phyloP scores from a whole-genome alignment of 352 stramenopile genomes.

The Phytophthora litchii region DNA sequence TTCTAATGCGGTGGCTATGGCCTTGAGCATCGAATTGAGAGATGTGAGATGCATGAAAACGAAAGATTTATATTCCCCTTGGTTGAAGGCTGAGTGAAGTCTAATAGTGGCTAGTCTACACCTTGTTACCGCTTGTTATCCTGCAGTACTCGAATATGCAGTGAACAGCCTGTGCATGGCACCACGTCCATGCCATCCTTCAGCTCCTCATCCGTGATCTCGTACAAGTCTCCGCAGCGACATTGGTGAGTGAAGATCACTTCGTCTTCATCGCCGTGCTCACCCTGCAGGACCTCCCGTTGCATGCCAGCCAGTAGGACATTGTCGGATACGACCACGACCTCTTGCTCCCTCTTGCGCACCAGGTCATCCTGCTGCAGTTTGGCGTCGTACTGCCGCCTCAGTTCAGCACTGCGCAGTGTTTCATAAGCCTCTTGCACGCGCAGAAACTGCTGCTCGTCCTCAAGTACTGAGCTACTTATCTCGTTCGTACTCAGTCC shows the following conservation, averaged over 20 bases:
- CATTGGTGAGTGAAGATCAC: constrained; percentile 67
- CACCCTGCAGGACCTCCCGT: constrained; percentile 36
- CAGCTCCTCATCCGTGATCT: constrained; percentile 69
- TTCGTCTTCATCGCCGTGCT: constrained; percentile 45
- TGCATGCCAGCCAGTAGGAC: constrained; percentile 54
- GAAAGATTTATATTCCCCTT: constrained; percentile 33
- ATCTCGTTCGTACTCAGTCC: not conserved
- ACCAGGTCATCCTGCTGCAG: constrained; percentile 43
- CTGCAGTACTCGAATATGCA: constrained; percentile 73
- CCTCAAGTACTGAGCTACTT: not conserved
- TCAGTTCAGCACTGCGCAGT: constrained; percentile 46
- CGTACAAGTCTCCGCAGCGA: constrained; percentile 77
- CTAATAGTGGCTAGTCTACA: not conserved
- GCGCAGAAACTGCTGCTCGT: constrained; percentile 50
- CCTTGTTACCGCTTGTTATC: not conserved
- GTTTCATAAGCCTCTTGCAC: constrained; percentile 78
- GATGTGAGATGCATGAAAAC: constrained; percentile 26
- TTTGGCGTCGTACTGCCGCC: constrained; percentile 61
- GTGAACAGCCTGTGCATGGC: constrained; percentile 79
- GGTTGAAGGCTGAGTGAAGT: not conserved
- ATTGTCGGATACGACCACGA: constrained; percentile 71
- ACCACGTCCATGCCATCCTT: constrained; percentile 70
- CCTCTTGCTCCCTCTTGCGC: constrained; percentile 44
- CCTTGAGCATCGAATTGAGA: constrained; percentile 12
- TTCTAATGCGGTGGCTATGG: constrained; percentile 48